Conservation (phyloP, 1,284 basidiomycete genomes). For the Fomitopsis palustris region DNA sequence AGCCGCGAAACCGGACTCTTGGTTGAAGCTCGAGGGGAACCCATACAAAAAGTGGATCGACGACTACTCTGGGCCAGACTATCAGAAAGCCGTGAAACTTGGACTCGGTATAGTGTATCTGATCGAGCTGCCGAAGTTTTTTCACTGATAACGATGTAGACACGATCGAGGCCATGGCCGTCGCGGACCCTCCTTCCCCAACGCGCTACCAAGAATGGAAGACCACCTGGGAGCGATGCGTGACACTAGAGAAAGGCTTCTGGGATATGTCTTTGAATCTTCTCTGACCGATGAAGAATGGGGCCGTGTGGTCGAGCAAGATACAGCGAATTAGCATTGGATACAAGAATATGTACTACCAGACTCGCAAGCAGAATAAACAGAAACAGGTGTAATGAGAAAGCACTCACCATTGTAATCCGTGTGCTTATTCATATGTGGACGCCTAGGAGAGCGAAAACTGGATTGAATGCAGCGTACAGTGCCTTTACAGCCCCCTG, state of each 20-base stretch:
- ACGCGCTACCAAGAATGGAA: slow-evolving; percentile 65
- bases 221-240: slow-evolving; percentile 76
- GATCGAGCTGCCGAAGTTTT: neutral
- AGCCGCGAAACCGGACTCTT: slow-evolving; percentile 42
- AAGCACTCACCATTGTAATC: neutral
- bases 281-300: slow-evolving; percentile 25
- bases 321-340: neutral
- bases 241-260: slow-evolving; percentile 80
- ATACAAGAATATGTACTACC: neutral
- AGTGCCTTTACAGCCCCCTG: too few relatives aligned
- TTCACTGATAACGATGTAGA: slow-evolving; percentile 35
- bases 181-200: slow-evolving; percentile 62
- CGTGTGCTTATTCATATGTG: neutral
- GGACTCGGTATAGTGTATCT: slow-evolving; percentile 59
- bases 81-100: slow-evolving; percentile 65
- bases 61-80: slow-evolving; percentile 72
- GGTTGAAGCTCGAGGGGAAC: slow-evolving; percentile 64
- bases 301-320: neutral
- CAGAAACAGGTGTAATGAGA: neutral
- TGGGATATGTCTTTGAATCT: slow-evolving; percentile 82
- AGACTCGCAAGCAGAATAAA: neutral
- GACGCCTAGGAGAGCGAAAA: neutral
- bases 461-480: too few relatives aligned
- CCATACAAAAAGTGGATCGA: slow-evolving; percentile 82
- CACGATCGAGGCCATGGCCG: slow-evolving; percentile 58